Base-by-base conservation (phyloP, 805 yeast genomes). In the Metschnikowia matae region DNA sequence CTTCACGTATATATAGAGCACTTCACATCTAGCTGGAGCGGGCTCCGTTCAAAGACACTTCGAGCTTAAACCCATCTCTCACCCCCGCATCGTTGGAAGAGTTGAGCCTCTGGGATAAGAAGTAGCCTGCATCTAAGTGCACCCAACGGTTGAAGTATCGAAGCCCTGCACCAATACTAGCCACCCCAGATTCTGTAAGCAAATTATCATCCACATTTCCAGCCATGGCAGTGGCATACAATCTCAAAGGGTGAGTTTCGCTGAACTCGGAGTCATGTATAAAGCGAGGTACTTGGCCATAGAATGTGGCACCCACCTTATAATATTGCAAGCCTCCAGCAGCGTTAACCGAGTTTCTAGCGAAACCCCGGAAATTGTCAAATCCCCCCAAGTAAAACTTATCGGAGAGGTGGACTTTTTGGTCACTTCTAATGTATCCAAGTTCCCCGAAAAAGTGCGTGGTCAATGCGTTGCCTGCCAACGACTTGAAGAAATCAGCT, bases 311-410 rank as follows among this genome's bases (percentile, higher is more conserved):
- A 3, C 89, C 87, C 21, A 79, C 67, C 31, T 85, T 79, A 46
- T 78, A 65, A 60, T 75, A 83, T 49, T 74, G 77, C 36, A 81
- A 79, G 6, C 96, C 96, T 5, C 96, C 96, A 50, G 81, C 73
- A 1, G 84, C 82, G 13, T 94, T 91, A 34, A 87, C 64, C 0
- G 88, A 81, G 70, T 84, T 84, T 48, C 78, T 70, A 33, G 79
- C 74, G 61, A 86, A 88, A 1, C 91, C 89, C 50, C 86, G 74
- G 29, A 89, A 81, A 48, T 84, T 85, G 48, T 82, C 78, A 13
- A 83, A 79, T 0, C 96, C 97, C 15, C 97, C 96, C 41, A 87
- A 73, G 61, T 84, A 88, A 64, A 91, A 92, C 55, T 87, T 78
- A 65, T 92, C 99, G 62, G 84, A 78, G 31, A 84, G 62, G 60